phyloP scores from a whole-genome alignment of 257 asterid genomes.

The Paulownia fortunei region DNA sequence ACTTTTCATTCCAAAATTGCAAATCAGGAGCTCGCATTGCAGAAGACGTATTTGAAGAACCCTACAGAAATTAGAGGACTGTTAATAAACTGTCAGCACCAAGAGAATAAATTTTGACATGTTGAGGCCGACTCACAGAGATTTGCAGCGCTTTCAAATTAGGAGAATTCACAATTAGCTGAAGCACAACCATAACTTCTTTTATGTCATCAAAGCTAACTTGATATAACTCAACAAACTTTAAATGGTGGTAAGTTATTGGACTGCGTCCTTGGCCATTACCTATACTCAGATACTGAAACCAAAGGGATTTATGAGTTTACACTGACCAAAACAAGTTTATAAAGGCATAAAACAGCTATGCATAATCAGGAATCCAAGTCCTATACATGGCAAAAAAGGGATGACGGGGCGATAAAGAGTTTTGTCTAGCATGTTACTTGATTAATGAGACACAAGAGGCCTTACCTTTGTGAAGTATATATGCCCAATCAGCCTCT shows the following conservation, averaged over 20 bases:
- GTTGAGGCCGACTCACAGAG: constrained; percentile 56
- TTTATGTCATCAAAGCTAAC: constrained; percentile 81
- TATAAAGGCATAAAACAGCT: not conserved
- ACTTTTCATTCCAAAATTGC: constrained; percentile 54
- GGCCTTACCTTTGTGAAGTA: constrained; percentile 82
- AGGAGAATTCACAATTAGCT: constrained; percentile 75
- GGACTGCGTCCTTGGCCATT: constrained; percentile 46
- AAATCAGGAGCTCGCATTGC: constrained; percentile 40
- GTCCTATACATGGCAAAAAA: not conserved
- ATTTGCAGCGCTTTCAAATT: constrained; percentile 70
- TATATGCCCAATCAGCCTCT: constrained; percentile 81
- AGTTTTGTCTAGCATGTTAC: not conserved
- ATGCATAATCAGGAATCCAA: not conserved
- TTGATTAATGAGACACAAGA: constrained; percentile 8
- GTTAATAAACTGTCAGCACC: not conserved
- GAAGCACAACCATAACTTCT: constrained; percentile 76
- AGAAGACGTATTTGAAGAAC: constrained; percentile 54
- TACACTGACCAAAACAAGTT: not conserved
- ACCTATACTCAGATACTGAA: constrained; percentile 78
- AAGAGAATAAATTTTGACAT: not conserved
- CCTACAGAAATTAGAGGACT: constrained; percentile 40
- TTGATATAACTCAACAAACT: constrained; percentile 78
- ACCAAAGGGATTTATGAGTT: constrained; percentile 30
- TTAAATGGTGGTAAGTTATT: constrained; percentile 55
- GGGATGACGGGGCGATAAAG: not conserved